Evolutionary conservation across 2,329 filamentous ascomycete species (phyloP).

Genomic region (Raffaelea arxii): DNA sequence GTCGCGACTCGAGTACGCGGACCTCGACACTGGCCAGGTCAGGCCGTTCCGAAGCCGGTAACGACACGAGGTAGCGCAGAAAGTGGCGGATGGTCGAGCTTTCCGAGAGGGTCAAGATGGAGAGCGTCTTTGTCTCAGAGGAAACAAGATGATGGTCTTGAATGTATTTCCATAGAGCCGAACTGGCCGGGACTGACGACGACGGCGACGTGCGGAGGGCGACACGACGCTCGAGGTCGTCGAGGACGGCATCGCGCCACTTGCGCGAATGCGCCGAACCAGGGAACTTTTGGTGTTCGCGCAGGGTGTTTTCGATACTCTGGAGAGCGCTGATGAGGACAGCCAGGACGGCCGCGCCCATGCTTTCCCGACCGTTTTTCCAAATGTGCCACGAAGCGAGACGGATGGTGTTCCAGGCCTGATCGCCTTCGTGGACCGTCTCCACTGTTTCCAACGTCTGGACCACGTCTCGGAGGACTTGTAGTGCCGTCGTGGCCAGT

Average conservation of each 20-base stretch:
- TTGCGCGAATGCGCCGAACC: neutral
- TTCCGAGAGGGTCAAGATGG: slow-evolving; percentile 50
- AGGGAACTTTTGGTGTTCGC: slow-evolving; percentile 13
- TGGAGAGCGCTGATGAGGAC: slow-evolving; percentile 36
- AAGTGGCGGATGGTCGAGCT: slow-evolving; percentile 50
- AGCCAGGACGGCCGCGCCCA: slow-evolving; percentile 50
- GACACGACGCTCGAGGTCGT: slow-evolving; percentile 12
- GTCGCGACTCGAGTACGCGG: slow-evolving; percentile 56
- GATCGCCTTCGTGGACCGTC: slow-evolving; percentile 16
- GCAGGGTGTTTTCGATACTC: slow-evolving; percentile 23
- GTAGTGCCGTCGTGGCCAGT: slow-evolving; percentile 44
- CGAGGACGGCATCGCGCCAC: slow-evolving; percentile 10
- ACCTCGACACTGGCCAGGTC: slow-evolving; percentile 45
- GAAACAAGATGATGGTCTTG: slow-evolving; percentile 18
- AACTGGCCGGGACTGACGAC: slow-evolving; percentile 16
- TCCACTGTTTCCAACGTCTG: slow-evolving; percentile 17
- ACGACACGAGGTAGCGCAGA: slow-evolving; percentile 31
- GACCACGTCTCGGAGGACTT: slow-evolving; percentile 37
- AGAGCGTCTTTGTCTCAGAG: slow-evolving; percentile 20
- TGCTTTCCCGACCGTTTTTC: slow-evolving; percentile 56
- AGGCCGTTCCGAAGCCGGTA: slow-evolving; percentile 20
- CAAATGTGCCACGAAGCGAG: slow-evolving; percentile 53
- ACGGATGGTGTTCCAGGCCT: slow-evolving; percentile 47
- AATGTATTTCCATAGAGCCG: slow-evolving; percentile 25
- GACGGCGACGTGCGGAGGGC: slow-evolving; percentile 13